Conservation (phyloP, 2,329 filamentous ascomycete species). For the Cadophora luteo-olivacea region DNA sequence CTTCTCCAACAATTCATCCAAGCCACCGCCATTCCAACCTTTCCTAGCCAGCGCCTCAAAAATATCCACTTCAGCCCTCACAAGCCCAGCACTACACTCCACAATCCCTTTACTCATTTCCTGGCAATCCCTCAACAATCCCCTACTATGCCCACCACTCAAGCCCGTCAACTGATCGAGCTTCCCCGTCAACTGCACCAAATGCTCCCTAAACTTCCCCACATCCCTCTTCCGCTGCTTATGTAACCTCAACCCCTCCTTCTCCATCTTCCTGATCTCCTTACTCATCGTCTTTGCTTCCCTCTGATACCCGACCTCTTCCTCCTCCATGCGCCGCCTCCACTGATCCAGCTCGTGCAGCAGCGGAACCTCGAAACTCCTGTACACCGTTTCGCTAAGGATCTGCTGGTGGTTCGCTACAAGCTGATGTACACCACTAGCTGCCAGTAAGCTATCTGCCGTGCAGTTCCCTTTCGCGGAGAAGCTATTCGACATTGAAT, state of each 20-base stretch:
- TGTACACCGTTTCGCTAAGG: slow-evolving; percentile 71
- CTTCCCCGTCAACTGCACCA: slow-evolving; percentile 67
- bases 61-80: slow-evolving; percentile 73
- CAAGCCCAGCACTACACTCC: slow-evolving; percentile 69
- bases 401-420: slow-evolving; percentile 75
- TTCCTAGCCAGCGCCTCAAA: slow-evolving; percentile 71
- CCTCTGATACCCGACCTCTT: slow-evolving; percentile 65
- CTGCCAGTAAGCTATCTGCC: slow-evolving; percentile 66
- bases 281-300: slow-evolving; percentile 60
- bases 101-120: slow-evolving; percentile 68
- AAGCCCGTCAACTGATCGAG: slow-evolving; percentile 67
- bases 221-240: slow-evolving; percentile 65
- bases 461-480: slow-evolving; percentile 60
- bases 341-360: slow-evolving; percentile 74
- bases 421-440: slow-evolving; percentile 70
- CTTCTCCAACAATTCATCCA: slow-evolving; percentile 70
- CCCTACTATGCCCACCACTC: slow-evolving; percentile 65
- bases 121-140: slow-evolving; percentile 67
- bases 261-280: slow-evolving; percentile 69
- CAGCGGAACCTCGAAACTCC: slow-evolving; percentile 71
- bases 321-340: slow-evolving; percentile 67
- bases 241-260: slow-evolving; percentile 68
- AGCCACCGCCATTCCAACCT: slow-evolving; percentile 70
- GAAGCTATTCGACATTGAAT: slow-evolving; percentile 50
- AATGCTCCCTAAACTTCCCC: slow-evolving; percentile 65